Conservation (phyloP, 441 rosid genomes). For the Dalechampia spathulata region DNA sequence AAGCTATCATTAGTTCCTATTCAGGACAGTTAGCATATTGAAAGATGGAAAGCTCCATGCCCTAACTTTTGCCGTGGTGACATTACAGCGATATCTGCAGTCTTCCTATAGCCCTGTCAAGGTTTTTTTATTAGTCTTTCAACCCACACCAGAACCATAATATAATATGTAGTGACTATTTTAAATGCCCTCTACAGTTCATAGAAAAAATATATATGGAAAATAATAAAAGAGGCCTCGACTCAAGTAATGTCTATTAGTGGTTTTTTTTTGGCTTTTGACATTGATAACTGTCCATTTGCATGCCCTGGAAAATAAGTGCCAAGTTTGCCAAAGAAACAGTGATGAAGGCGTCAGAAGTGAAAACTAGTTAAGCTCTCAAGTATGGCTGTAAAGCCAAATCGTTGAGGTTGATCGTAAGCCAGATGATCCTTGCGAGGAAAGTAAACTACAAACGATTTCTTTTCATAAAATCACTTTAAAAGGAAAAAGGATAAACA, state of each 20-base stretch:
- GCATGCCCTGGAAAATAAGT: not conserved
- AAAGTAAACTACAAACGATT: no score
- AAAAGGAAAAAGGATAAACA: no score
- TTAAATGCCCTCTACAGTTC: not conserved
- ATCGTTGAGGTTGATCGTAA: no score
- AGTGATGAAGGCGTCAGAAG: no score
- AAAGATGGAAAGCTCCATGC: not conserved
- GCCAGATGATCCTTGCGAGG: no score
- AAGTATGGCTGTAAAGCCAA: no score
- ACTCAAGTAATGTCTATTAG: not conserved
- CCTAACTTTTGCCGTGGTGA: not conserved
- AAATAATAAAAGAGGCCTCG: not conserved
- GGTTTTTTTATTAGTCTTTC: not conserved
- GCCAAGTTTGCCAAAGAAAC: not conserved
- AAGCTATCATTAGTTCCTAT: constrained; percentile 53
- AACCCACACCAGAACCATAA: not conserved
- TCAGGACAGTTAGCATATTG: constrained; percentile 31
- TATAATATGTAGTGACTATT: not conserved
- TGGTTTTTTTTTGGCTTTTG: not conserved
- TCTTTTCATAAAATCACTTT: no score
- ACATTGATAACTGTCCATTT: not conserved
- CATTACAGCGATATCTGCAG: not conserved
- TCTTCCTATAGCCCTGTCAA: not conserved
- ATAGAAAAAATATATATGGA: not conserved
- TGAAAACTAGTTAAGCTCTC: no score